These are phyloP conservation scores for Candida sanyaensis DNA, from an alignment of 1,139 yeast genomes.

Conservation along the genomic window DNA sequence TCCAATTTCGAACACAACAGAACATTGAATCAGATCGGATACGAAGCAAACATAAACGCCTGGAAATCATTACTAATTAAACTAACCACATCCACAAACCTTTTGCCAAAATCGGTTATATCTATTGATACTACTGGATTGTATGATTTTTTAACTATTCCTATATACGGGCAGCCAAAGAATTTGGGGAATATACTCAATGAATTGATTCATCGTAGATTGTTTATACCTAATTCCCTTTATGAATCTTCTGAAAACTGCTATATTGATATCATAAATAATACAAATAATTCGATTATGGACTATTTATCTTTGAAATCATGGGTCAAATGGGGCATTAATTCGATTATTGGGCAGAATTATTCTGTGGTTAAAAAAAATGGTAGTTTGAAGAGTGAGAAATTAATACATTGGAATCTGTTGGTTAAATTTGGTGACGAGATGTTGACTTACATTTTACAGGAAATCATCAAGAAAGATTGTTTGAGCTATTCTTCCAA, in stretches of 20 bases:
- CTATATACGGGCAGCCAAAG: conserved; percentile 33
- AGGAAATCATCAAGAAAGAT: conserved; percentile 12
- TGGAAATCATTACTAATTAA: conserved; percentile 46
- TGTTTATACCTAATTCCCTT: conserved; percentile 28
- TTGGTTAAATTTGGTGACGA: conserved; percentile 19
- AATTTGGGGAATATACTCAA: conserved; percentile 24
- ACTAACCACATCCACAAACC: conserved; percentile 16
- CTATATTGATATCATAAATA: conserved; percentile 13
- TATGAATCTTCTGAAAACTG: conserved; percentile 11
- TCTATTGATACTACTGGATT: conserved; percentile 28
- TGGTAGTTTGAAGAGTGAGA: conserved; percentile 22
- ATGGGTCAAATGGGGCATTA: conserved; percentile 24
- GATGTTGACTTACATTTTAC: conserved; percentile 10
- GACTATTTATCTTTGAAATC: conserved; percentile 21
- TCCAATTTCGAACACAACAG: conserved; percentile 57
- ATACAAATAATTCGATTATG: conserved; percentile 1
- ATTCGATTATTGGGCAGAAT: conserved; percentile 6
- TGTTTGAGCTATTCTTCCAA: conserved; percentile 21
- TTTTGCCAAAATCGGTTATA: conserved; percentile 17
- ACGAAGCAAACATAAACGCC: conserved; percentile 64
- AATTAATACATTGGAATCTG: conserved; percentile 28
- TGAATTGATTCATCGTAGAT: conserved; percentile 25
- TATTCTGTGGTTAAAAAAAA: conserved; percentile 9
- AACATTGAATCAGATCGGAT: conserved; percentile 66
- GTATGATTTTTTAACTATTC: conserved; percentile 21